Percentiles rank a stretch among this genome's conserved stretches.
Conservation (phyloP, 2,329 filamentous ascomycete genomes). For the Canariomyces notabilis region DNA sequence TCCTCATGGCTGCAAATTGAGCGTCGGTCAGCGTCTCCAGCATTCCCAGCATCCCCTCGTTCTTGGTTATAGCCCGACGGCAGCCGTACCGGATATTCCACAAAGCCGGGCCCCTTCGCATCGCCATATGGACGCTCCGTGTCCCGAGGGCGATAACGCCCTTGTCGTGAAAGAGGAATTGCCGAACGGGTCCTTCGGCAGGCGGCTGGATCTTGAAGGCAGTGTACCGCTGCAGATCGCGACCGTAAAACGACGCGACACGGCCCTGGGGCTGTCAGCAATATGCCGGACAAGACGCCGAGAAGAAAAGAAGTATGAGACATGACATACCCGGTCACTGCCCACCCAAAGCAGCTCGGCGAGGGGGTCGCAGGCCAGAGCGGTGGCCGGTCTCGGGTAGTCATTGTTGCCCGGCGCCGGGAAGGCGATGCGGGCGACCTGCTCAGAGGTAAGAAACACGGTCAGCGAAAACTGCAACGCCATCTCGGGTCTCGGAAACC, state of each 20-base stretch:
- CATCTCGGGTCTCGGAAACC: too few species aligned
- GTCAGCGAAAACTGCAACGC: slow-evolving; percentile 2
- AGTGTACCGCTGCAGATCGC: slow-evolving; percentile 82
- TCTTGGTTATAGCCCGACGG: slow-evolving; percentile 3
- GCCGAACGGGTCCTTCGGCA: slow-evolving; percentile 73
- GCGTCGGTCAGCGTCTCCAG: slow-evolving; percentile 2
- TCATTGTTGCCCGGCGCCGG: slow-evolving; percentile 69
- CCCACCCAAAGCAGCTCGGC: slow-evolving; percentile 93
- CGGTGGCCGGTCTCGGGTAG: slow-evolving; percentile 66
- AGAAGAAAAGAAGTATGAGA: neutral
- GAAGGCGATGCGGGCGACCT: slow-evolving; percentile 79
- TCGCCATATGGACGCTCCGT: slow-evolving; percentile 83
- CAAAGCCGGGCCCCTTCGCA: slow-evolving; percentile 72
- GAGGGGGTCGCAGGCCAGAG: slow-evolving; percentile 80
- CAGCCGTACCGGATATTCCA: slow-evolving; percentile 74
- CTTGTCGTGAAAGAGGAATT: slow-evolving; percentile 86
- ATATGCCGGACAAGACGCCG: neutral
- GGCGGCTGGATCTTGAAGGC: slow-evolving; percentile 76
- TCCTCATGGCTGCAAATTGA: slow-evolving; percentile 58
- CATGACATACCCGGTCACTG: slow-evolving; percentile 60
- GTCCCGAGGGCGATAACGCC: slow-evolving; percentile 82
- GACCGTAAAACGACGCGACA: slow-evolving; percentile 81
- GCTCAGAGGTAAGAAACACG: slow-evolving; percentile 5
- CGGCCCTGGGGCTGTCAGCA: slow-evolving; percentile 58
- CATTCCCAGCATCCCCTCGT: neutral